A percentile compares a stretch with the other conserved stretches of the same genome.
These are phyloP conservation scores for Russula foetens DNA, from an alignment of 768 basidiomycete genomes.

Conservation along the genomic window DNA sequence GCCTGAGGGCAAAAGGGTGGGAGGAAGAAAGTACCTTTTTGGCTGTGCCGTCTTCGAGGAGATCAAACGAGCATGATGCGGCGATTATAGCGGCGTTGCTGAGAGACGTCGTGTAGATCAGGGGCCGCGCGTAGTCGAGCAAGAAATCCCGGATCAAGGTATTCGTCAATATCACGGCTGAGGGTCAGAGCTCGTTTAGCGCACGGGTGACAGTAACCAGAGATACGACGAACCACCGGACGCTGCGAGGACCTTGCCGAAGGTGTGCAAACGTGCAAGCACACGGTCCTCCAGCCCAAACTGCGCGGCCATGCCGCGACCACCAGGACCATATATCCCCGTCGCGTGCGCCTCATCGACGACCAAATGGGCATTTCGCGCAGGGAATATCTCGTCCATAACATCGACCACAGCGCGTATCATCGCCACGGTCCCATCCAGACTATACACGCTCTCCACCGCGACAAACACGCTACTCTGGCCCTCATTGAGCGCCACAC, in stretches of 20 bases:
- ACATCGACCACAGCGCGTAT: constrained; percentile 45
- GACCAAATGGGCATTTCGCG: constrained; percentile 60
- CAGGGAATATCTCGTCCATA: constrained; percentile 53
- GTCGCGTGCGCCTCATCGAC: constrained; percentile 87
- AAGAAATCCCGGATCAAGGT: constrained; percentile 42
- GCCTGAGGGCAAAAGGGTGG: not conserved
- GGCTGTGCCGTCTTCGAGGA: constrained; percentile 62
- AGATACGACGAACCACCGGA: constrained; percentile 60
- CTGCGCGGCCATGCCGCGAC: constrained; percentile 62
- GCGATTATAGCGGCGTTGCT: constrained; percentile 68
- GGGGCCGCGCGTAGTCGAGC: constrained; percentile 82
- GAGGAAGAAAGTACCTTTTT: constrained; percentile 37
- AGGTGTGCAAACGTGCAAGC: constrained; percentile 76
- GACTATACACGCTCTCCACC: constrained; percentile 85
- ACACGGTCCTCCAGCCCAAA: constrained; percentile 66
- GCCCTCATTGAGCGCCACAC: constrained; percentile 33
- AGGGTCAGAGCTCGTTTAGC: no score
- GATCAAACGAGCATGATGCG: constrained; percentile 69
- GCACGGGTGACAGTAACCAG: no score
- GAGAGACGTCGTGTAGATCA: constrained; percentile 88
- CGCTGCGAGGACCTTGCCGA: constrained; percentile 84
- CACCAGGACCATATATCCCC: constrained; percentile 75
- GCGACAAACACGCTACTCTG: constrained; percentile 60
- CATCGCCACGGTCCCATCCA: constrained; percentile 80
- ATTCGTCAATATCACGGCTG: constrained; percentile 70